These are phyloP conservation scores for Phialemonium atrogriseum DNA, from an alignment of 2,329 filamentous ascomycete species.

Conservation along the genomic window DNA sequence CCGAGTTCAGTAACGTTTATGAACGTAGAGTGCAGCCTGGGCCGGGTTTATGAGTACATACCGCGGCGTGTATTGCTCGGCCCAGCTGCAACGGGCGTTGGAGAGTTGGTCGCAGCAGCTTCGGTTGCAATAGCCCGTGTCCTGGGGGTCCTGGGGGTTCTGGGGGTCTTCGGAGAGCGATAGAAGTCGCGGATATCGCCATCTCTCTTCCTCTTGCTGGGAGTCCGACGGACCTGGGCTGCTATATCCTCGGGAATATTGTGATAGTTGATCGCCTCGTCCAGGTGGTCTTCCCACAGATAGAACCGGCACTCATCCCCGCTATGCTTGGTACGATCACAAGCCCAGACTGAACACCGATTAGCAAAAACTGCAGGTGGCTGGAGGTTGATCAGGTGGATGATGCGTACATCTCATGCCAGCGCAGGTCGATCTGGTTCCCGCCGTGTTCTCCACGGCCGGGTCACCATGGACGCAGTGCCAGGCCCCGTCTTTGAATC, in stretches of 20 bases:
- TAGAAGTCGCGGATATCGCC: neutral
- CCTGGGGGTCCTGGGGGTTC: constrained; percentile 1
- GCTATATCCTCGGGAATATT: neutral
- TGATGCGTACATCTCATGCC: neutral
- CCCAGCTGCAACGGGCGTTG: too few species aligned
- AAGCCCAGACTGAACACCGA: neutral
- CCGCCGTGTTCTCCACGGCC: neutral
- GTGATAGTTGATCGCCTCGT: constrained; percentile 1
- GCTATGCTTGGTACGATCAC: neutral
- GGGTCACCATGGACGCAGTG: neutral
- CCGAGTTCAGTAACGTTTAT: too few species aligned
- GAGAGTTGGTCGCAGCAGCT: too few species aligned
- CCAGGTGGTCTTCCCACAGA: constrained; percentile 2
- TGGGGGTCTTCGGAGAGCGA: too few species aligned
- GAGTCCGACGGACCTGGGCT: neutral
- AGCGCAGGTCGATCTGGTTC: neutral
- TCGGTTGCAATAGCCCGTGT: neutral
- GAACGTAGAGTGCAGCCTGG: too few species aligned
- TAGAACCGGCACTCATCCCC: constrained; percentile 2
- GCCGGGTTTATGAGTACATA: too few species aligned
- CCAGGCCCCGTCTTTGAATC: constrained; percentile 2
- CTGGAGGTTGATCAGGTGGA: neutral
- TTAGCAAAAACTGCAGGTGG: neutral
- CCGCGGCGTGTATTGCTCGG: too few species aligned
- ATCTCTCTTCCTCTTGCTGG: constrained; percentile 1